Conservation (phyloP, 306 rosid genomes). For the Quercus variabilis region DNA sequence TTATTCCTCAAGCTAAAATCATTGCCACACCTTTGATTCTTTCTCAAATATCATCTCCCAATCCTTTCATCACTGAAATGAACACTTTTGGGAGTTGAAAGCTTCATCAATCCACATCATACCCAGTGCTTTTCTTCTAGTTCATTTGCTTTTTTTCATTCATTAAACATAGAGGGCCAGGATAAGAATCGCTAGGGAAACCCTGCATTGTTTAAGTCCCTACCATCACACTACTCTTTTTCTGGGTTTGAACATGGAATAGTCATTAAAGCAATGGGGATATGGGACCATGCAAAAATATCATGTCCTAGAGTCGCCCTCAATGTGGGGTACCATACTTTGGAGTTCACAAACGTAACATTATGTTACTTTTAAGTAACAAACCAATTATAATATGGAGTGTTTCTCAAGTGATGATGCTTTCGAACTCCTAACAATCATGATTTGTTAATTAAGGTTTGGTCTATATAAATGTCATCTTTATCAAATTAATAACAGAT, state of each 20-base stretch:
- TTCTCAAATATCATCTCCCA: background rate
- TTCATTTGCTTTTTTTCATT: background rate
- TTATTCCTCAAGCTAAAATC: conserved; percentile 6
- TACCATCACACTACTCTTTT: background rate
- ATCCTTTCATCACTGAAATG: background rate
- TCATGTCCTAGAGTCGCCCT: conserved; percentile 6
- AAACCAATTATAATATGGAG: conserved; percentile 10
- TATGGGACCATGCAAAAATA: conserved; percentile 21
- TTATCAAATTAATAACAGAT: background rate
- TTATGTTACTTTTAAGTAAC: conserved; percentile 3
- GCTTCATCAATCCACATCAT: background rate
- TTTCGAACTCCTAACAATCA: conserved; percentile 15
- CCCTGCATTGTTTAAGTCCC: background rate
- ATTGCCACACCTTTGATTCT: conserved; percentile 1
- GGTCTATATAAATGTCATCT: conserved; percentile 8
- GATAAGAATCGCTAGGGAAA: background rate
- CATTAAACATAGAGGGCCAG: background rate
- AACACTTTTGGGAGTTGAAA: background rate
- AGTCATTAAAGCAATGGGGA: conserved; percentile 11
- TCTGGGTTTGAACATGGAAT: background rate
- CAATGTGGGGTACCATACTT: conserved; percentile 14
- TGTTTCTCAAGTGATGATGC: conserved; percentile 20
- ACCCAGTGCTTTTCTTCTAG: background rate
- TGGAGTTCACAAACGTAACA: conserved; percentile 4
- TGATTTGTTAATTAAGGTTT: conserved; percentile 13